Evolutionary conservation across 768 basidiomycete species (phyloP).

Genomic region (Boletellus sp.): DNA sequence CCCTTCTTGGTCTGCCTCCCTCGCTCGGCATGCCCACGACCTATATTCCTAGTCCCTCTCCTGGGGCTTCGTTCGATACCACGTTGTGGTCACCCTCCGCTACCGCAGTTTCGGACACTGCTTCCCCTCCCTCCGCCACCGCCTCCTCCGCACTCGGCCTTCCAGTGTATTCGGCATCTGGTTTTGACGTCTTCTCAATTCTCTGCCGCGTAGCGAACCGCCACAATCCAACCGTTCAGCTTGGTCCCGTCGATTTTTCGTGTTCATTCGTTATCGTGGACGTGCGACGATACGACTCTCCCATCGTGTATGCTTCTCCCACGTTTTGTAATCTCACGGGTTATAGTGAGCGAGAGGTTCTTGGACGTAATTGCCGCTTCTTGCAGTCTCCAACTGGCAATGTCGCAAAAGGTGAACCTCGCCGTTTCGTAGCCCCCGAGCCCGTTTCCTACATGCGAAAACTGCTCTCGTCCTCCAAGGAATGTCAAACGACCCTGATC

Average conservation of each 20-base stretch:
- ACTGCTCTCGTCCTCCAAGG: constrained; percentile 67
- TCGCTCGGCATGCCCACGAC: constrained; percentile 2
- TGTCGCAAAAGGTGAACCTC: constrained; percentile 48
- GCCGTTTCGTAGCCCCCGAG: constrained; percentile 60
- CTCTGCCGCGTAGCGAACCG: constrained; percentile 74
- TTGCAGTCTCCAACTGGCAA: constrained; percentile 72
- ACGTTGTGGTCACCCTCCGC: constrained; percentile 4
- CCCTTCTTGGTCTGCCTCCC: constrained; percentile 2
- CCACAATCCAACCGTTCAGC: constrained; percentile 64
- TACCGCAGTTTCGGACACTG: not conserved
- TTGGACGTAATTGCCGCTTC: constrained; percentile 90
- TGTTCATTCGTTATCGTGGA: constrained; percentile 94
- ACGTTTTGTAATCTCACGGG: constrained; percentile 77
- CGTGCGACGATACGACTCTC: constrained; percentile 71
- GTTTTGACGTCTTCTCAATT: constrained; percentile 85
- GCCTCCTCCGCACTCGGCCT: constrained; percentile 35
- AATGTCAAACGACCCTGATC: constrained; percentile 82
- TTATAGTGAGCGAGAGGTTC: constrained; percentile 68
- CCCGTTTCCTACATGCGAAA: constrained; percentile 67
- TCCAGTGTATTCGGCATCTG: constrained; percentile 84
- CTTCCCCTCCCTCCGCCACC: constrained; percentile 8
- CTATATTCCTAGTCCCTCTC: constrained; percentile 7
- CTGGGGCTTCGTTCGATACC: constrained; percentile 4
- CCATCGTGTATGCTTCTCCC: constrained; percentile 89
- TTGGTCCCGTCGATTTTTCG: constrained; percentile 90